Base-by-base conservation (phyloP, 306 rosid genomes). In the Begonia peltatifolia region DNA sequence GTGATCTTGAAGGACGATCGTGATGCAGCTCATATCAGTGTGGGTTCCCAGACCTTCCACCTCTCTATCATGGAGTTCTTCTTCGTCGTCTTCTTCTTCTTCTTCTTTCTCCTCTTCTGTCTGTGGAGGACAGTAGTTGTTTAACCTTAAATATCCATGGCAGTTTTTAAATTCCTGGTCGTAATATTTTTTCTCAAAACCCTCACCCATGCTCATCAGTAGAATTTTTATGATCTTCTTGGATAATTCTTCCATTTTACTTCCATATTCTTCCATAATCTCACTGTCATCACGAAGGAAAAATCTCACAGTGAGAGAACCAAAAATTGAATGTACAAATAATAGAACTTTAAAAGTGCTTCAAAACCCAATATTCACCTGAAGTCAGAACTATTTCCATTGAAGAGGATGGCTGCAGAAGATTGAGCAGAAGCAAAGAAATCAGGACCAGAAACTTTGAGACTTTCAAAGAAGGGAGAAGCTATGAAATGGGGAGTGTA, bases 401-500 rank as follows among this genome's bases (percentile, higher is more conserved):
- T 67, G 60, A 73, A 77, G 53, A 90, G 80, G 47, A 75, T 47
- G 47, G 75, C 64, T 42, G 81, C 76, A 67, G 95, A 85, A 61
- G 15, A 64, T 61, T 79, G 89, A 17, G 99, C 99, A 73, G 95
- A 86, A 52, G 46, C 74, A 53, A 66, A 75, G 60, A 78, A 86
- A 64, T 83, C 44, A 1, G 99, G 99, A 25, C 95, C 99, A 36
- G 85, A 71, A 64, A 90, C 72, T 63, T 87, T 53, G 55, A 90
- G 92, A 69, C 94, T 86, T 71, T 90, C 97, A 56, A 83, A 90
- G 77, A 70, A 90, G n/a, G 97, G 97, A 50, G 97, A 90, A 63
- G 97, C 97, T 74, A 90, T 83, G 82, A 90, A 90, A 18, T 78
- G 95, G 54, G 97, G 97, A 6, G 95, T 90, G 50, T 90, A 90